Evolutionary conservation across 768 basidiomycete genomes (phyloP).

Genomic region (Kondoa subrosea): DNA sequence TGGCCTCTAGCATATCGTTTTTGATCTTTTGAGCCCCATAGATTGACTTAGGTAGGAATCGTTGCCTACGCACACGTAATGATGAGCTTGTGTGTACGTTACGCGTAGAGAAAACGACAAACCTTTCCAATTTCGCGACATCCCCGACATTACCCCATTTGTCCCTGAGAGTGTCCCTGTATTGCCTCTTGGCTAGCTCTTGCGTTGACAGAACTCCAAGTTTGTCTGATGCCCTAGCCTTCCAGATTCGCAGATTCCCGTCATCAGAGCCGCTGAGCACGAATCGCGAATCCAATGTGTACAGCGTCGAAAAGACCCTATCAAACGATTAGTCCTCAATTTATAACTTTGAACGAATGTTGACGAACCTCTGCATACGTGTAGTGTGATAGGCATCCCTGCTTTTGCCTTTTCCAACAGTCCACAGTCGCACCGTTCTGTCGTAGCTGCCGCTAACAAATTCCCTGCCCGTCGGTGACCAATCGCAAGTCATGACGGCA

Average conservation of each 20-base stretch:
- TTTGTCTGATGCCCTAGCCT: conserved; percentile 66
- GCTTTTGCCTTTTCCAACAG: conserved; percentile 58
- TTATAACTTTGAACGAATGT: conserved; percentile 4
- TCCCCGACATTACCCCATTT: conserved; percentile 73
- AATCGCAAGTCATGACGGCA: conserved; percentile 80
- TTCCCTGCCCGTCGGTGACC: conserved; percentile 88
- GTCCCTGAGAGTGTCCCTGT: conserved; percentile 68
- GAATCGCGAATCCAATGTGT: conserved; percentile 64
- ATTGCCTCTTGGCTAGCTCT: conserved; percentile 81
- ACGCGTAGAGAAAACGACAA: background rate
- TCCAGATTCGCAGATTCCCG: conserved; percentile 27
- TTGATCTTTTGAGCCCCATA: conserved; percentile 75
- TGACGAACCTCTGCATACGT: conserved; percentile 78
- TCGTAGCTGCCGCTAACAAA: conserved; percentile 97
- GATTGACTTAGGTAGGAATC: conserved; percentile 80
- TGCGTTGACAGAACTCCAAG: conserved; percentile 76
- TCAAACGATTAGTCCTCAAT: background rate
- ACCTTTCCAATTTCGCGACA: conserved; percentile 58
- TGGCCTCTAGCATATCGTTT: conserved; percentile 77
- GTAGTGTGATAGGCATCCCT: conserved; percentile 95
- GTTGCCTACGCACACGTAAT: no score
- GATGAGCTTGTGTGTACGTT: no score
- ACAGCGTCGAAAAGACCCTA: conserved; percentile 75
- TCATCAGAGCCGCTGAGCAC: conserved; percentile 28
- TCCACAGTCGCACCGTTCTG: conserved; percentile 83